Base-by-base conservation (phyloP, 1,139 yeast genomes). In the Hemisphaericaspora lyxosophila region DNA sequence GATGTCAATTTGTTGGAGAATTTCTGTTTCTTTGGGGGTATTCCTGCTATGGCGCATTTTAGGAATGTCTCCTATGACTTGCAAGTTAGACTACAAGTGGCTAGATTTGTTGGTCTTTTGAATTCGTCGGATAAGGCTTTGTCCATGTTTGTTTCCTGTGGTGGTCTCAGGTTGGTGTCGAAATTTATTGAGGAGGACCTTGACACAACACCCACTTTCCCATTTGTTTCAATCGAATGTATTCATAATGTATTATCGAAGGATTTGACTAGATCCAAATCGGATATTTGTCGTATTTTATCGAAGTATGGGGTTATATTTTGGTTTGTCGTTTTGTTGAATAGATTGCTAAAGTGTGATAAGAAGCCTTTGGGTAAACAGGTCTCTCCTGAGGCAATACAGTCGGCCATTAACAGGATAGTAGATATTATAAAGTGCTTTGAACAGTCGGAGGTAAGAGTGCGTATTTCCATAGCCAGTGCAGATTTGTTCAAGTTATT, bases 11-110 rank as follows among this genome's bases (percentile, higher is more conserved):
- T 66, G 27, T 63, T 75, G 45, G 82, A 76, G 42, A 75, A 67
- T 49, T 74, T 77, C 42, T 73, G 81, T 44, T 57, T 75, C 25
- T 57, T 78, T 33, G 85, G 85, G 3, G 85, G 85, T 0, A 70
- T 80, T 15, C 80, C 83, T 0, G 53, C 68, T 15, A 57, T 79
- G 1, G 67, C 76, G 0, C 69, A 67, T 36, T 70, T 76, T 44
- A 56, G 75, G 11, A 61, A 60, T 25, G 57, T 57, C 17, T 60
- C 67, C 2, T 67, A 60, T 45, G 65, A 66, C 15, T 39, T 53
- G 5, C 57, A 54, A 7, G 63, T 74, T 4, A 62, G 82, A 36
- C 45, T 59, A 12, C 73, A 71, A 47, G 76, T 78, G 6, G 75
- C 70, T 1, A 53, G 57, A 27, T 67, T 80, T 34, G 63, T 80